These are phyloP conservation scores for Trapa bicornis DNA, from an alignment of 345 rosid species.

Conservation along the genomic window DNA sequence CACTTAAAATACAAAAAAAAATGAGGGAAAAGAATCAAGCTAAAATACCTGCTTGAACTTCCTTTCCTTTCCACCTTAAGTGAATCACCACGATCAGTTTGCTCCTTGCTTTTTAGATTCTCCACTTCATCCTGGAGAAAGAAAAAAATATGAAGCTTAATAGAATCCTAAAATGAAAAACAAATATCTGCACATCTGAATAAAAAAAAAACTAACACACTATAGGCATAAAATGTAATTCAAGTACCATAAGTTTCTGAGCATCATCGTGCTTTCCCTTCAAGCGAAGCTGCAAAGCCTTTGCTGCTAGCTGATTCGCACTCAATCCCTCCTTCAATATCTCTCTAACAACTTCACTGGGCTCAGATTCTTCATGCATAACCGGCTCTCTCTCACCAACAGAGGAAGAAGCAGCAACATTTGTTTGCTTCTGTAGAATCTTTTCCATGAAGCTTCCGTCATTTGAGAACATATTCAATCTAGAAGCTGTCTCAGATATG, in stretches of 20 bases:
- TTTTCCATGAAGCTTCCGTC: conserved; percentile 75
- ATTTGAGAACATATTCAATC: conserved; percentile 54
- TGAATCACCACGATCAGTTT: conserved; percentile 23
- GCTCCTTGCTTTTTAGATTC: conserved; percentile 41
- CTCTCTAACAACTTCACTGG: conserved; percentile 16
- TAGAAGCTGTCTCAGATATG: conserved; percentile 44
- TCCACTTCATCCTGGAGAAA: conserved; percentile 54
- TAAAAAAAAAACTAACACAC: background rate
- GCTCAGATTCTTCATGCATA: conserved; percentile 12
- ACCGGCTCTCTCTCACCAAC: conserved; percentile 15
- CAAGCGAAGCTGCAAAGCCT: conserved; percentile 76
- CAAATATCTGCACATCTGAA: background rate
- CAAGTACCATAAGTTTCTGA: conserved; percentile 54
- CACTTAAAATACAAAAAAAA: background rate
- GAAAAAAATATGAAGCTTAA: conserved; percentile 8
- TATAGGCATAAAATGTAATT: background rate
- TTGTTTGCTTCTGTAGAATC: conserved; percentile 26
- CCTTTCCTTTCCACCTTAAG: conserved; percentile 16
- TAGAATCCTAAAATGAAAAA: background rate
- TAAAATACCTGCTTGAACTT: conserved; percentile 35
- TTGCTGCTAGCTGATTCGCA: conserved; percentile 77
- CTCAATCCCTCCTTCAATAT: conserved; percentile 29
- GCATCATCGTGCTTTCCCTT: conserved; percentile 90
- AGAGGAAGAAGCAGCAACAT: conserved; percentile 20
- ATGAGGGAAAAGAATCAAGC: background rate